Base-by-base conservation (phyloP, 2,329 filamentous ascomycete genomes). In the Fusarium sp. region DNA sequence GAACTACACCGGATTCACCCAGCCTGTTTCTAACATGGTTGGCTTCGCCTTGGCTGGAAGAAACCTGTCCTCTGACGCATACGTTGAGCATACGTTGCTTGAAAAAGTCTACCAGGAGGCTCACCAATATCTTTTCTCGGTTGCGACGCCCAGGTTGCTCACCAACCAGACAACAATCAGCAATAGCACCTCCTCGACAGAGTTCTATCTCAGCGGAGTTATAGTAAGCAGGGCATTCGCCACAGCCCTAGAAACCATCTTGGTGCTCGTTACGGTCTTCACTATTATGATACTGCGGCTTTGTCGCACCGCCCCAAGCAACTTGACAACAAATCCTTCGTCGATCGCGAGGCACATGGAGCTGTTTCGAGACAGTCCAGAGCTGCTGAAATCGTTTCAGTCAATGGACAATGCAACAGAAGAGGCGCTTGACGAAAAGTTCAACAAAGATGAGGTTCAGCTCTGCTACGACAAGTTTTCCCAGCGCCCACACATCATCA, bases 191-290 rank as follows among this genome's bases (percentile, higher is more conserved):
- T 29, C 29, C 29, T 48, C 62, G 0, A 22, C 78, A 1, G 62
- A 80, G 54, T 41, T 0, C 48, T 80, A 1, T 67, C 22, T 43
- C 10, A 11, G 74, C 0, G 84, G 81, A 0, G 76, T 85, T 0
- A 58, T 82, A 0, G 82, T 83, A 5, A 84, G 80, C 54, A 71
- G 84, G 3, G 2, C 69, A 0, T 79, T 83, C 11, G 81, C 83
- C 0, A 77, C 77, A 0, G 37, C 75, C 0, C 73, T 84, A 0
- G 84, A 85, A 18, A 68, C 48, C 0, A 14, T 84, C 0, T 58
- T 85, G 2, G n/a, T 67, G 0, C 1, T 81, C 0, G 73, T 82
- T 0, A 68, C 79, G 0, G 2, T 80, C 0, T 71, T 78, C 2
- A 77, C 79, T 0, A 22, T 63, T 0, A 0, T 52, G 0, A 4